Evolutionary conservation across 2,329 filamentous ascomycete species (phyloP).

Genomic region (Penicillium italicum): DNA sequence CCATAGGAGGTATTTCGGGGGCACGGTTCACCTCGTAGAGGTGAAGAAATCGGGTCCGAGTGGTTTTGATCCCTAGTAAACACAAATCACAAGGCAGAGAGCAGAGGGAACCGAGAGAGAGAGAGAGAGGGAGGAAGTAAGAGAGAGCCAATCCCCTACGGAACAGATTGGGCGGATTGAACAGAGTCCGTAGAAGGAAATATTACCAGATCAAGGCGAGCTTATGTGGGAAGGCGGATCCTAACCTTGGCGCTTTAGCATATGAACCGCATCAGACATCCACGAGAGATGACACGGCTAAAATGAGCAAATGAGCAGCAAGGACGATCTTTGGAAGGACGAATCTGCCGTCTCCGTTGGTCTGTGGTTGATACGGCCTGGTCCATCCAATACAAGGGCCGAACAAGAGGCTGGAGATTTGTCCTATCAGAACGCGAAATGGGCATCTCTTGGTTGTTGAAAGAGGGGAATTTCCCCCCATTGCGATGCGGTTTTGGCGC

Average conservation of each 20-base stretch:
- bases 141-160: slow-evolving; percentile 8
- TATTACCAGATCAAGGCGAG: slow-evolving; percentile 13
- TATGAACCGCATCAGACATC: slow-evolving; percentile 20
- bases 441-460: slow-evolving; percentile 6
- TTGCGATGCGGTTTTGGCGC: slow-evolving; percentile 7
- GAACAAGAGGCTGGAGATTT: slow-evolving; percentile 12
- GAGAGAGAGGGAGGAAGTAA: not conserved
- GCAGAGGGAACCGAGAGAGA: not conserved
- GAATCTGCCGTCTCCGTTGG: slow-evolving; percentile 19
- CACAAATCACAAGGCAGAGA: slow-evolving; percentile 1
- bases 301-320: slow-evolving; percentile 20
- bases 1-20: not conserved
- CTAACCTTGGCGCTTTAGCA: slow-evolving; percentile 1
- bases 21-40: slow-evolving; percentile 1
- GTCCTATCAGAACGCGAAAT: slow-evolving; percentile 21
- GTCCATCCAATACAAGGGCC: slow-evolving; percentile 23
- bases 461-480: slow-evolving; percentile 13
- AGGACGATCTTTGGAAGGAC: slow-evolving; percentile 17
- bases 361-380: slow-evolving; percentile 12
- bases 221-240: slow-evolving; percentile 20
- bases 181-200: not conserved
- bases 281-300: slow-evolving; percentile 19
- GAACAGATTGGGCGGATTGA: slow-evolving; percentile 11
- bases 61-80: not conserved
- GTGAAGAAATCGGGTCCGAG: slow-evolving; percentile 6